Conservation (phyloP, 192 early-diverging fungal genomes). For the Coemansia javaensis region DNA sequence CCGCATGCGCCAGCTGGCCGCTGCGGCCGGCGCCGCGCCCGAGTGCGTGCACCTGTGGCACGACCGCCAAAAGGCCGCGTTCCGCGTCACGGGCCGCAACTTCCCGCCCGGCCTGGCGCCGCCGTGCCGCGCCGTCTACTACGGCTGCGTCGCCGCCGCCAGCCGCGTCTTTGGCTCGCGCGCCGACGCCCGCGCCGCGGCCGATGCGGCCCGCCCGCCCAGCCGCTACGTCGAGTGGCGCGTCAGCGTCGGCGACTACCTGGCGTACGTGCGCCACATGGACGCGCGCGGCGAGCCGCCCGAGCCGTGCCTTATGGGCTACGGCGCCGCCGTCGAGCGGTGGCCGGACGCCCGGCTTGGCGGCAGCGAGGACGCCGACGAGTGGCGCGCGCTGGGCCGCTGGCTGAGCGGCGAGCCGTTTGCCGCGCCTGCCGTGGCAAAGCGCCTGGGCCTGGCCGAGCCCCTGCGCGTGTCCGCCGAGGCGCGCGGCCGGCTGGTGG, state of each 20-base stretch:
- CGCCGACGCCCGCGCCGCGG: constrained; percentile 18
- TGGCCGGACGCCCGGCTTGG: constrained; percentile 13
- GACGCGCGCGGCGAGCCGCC: constrained; percentile 21
- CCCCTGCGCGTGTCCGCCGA: constrained; percentile 4
- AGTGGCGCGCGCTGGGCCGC: constrained; percentile 43
- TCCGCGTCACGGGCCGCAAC: constrained; percentile 33
- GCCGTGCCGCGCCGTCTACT: constrained; percentile 40
- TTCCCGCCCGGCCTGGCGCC: constrained; percentile 29
- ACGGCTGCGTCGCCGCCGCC: constrained; percentile 26
- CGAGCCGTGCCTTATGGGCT: constrained; percentile 41
- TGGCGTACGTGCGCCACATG: constrained; percentile 21
- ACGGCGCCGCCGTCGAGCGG: constrained; percentile 9
- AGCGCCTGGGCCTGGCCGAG: constrained; percentile 4
- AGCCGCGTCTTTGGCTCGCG: constrained; percentile 33
- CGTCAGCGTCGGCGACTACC: constrained; percentile 37
- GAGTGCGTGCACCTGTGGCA: constrained; percentile 45
- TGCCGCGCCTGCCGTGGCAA: too few species aligned
- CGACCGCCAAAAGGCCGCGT: constrained; percentile 48
- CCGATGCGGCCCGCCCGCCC: constrained; percentile 6
- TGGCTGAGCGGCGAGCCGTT: constrained; percentile 22
- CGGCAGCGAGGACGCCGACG: not conserved
- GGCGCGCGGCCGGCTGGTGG: constrained; percentile 26
- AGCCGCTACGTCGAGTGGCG: constrained; percentile 12
- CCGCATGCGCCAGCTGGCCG: constrained; percentile 20
- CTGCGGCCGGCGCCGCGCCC: constrained; percentile 6